Evolutionary conservation across 495 filamentous ascomycete genomes (phyloP), one percentile per base, ranked within the genome.

Genomic region (Penicillium subrubescens): DNA sequence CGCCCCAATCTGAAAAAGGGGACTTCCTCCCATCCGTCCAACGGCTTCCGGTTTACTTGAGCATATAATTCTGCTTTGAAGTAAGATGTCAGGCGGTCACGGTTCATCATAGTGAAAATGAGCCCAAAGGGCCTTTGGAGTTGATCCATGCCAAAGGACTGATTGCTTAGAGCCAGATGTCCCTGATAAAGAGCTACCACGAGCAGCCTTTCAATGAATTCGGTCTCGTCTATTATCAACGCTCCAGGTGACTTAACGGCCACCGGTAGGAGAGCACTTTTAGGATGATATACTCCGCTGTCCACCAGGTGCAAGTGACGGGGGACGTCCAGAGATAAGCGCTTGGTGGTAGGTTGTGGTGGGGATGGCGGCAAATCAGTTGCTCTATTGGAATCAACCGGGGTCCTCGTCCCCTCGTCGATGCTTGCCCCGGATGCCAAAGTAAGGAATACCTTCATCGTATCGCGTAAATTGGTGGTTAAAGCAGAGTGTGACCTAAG

Each of bases 1-100:
- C 88, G 88, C 19, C 89, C 89, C 29, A 91, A 71, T 57, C 86
- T 75, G 35, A 87, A 79, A 37, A 90, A 89, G 3, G 89, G 89
- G 19, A 84, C 79, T n/a, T 82, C 71, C 17, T 66, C 59, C 82
- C 83, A 89, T 62, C 82, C 75, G 57, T 87, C 81, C 12, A 94
- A 76, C 19, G 54, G 61, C 44, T 66, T 65, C 21, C 65, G 65
- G 35, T 50, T 67, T 12, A 71, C 46, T 39, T 65, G 59, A 17
- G 67, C 66, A 54, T 71, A 59, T 35, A 73, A 29, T 11, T 81
- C 68, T 3, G 71, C 65, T 48, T 72, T 69, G 43, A 91, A 78
- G 2, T 77, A 76, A 5, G 74, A 65, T 17, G 78, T 64, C 37
- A 89, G 81, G 54, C 81, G 70, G 0, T 87, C 80, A 12, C 77